Percentiles rank a stretch among this genome's conserved stretches.
phyloP scores from a whole-genome alignment of 2,329 filamentous ascomycete genomes.

The Amauroascus niger region DNA sequence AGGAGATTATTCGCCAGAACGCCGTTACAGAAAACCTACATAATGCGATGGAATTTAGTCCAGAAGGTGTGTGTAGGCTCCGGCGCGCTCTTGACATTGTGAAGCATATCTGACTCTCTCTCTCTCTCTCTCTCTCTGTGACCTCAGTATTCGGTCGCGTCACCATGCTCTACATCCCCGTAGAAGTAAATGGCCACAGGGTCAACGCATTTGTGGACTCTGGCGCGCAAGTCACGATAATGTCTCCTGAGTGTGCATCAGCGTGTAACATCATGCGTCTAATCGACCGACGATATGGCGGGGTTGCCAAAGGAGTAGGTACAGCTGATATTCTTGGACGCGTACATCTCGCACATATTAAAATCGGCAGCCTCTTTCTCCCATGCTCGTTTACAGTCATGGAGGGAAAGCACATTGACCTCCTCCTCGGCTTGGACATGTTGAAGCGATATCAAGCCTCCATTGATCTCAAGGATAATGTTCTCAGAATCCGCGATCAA shows the following conservation, averaged over 20 bases:
- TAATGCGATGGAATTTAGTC: constrained; percentile 93
- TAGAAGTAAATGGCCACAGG: constrained; percentile 83
- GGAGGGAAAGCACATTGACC: constrained; percentile 94
- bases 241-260: constrained; percentile 89
- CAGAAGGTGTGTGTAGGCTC: constrained; percentile 87
- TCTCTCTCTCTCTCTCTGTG: constrained; percentile 1
- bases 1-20: constrained; percentile 94
- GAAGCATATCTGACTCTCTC: too few relatives aligned
- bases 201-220: constrained; percentile 97
- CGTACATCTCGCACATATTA: constrained; percentile 90
- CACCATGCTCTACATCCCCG: constrained; percentile 91
- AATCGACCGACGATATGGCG: constrained; percentile 83
- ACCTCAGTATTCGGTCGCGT: constrained; percentile 77
- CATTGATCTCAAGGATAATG: constrained; percentile 78
- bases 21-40: constrained; percentile 90
- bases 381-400: constrained; percentile 97
- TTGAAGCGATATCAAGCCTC: constrained; percentile 88
- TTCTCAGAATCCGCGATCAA: constrained; percentile 76
- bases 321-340: constrained; percentile 90
- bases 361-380: constrained; percentile 76
- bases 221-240: constrained; percentile 94
- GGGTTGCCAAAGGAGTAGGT: constrained; percentile 85
- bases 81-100: too few relatives aligned
- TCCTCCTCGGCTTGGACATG: constrained; percentile 92
- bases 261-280: constrained; percentile 92